Evolutionary conservation across 495 filamentous ascomycete genomes (phyloP).

Genomic region (Aspergillus funiculosus): DNA sequence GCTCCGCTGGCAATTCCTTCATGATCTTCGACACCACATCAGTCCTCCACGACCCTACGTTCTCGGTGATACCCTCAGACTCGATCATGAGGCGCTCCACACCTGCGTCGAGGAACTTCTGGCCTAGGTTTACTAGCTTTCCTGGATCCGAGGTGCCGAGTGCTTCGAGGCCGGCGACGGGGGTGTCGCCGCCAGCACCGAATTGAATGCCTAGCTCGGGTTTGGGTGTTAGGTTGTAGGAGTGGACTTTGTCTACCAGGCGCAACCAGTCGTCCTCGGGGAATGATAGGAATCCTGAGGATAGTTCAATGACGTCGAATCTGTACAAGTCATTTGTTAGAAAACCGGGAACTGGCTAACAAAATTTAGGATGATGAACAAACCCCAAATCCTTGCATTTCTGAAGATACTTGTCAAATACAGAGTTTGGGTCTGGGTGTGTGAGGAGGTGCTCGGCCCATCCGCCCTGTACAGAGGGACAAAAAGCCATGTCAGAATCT

Average conservation of each 20-base stretch:
- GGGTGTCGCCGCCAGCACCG: constrained; percentile 54
- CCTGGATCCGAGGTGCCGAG: constrained; percentile 49
- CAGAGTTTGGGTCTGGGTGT: constrained; percentile 35
- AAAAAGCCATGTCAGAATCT: neutral
- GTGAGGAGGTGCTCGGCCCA: constrained; percentile 54
- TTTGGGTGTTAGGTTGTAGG: constrained; percentile 49
- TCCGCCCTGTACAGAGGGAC: constrained; percentile 32
- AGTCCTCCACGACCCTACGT: constrained; percentile 51
- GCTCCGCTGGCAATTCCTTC: constrained; percentile 48
- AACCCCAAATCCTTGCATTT: constrained; percentile 49
- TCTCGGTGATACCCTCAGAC: constrained; percentile 58
- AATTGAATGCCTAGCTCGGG: constrained; percentile 58
- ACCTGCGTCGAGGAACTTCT: constrained; percentile 48
- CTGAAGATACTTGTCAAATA: constrained; percentile 47
- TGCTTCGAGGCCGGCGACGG: constrained; percentile 41
- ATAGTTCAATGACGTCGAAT: constrained; percentile 53
- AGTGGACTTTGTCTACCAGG: constrained; percentile 48
- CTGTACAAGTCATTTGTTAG: too few relatives aligned
- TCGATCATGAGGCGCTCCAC: constrained; percentile 58
- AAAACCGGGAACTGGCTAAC: too few relatives aligned
- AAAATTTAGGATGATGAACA: neutral
- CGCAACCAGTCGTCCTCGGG: constrained; percentile 54
- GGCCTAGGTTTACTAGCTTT: constrained; percentile 46
- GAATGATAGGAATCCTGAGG: constrained; percentile 50
- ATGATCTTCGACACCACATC: constrained; percentile 53